Percentiles rank a stretch among this genome's conserved stretches.
phyloP scores from a whole-genome alignment of 768 basidiomycete genomes.

The Coprinellus micaceus region DNA sequence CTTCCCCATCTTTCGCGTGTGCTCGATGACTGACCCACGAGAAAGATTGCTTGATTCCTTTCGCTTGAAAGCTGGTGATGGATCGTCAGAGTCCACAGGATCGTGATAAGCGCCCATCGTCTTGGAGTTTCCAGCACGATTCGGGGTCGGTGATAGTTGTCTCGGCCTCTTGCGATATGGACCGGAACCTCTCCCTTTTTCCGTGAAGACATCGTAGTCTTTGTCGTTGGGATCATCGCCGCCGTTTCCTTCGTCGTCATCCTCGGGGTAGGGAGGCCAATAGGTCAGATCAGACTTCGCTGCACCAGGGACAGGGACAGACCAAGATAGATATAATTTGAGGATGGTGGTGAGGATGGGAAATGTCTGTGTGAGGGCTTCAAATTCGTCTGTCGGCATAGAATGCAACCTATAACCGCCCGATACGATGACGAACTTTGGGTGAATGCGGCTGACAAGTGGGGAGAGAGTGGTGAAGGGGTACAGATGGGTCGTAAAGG shows the following conservation, averaged over 20 bases:
- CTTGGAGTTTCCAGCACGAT: too few species aligned
- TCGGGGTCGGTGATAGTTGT: background rate
- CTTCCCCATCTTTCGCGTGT: constrained; percentile 6
- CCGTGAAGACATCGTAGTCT: constrained; percentile 6
- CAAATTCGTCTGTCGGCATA: background rate
- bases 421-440: constrained; percentile 11
- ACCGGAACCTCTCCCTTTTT: constrained; percentile 2
- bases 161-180: background rate
- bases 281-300: background rate
- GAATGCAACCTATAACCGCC: background rate
- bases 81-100: too few species aligned
- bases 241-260: background rate
- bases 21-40: background rate
- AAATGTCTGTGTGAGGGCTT: constrained; percentile 3
- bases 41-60: background rate
- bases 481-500: constrained; percentile 6
- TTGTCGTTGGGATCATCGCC: background rate
- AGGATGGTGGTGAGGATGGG: constrained; percentile 1
- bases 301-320: background rate
- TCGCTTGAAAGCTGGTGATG: too few species aligned
- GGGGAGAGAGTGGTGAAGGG: constrained; percentile 11
- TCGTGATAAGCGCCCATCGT: too few species aligned
- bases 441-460: constrained; percentile 10
- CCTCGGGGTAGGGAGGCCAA: constrained; percentile 4
- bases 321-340: constrained; percentile 2